Conservation (phyloP, 768 basidiomycete species). For the Cystobasidium tubakii region DNA sequence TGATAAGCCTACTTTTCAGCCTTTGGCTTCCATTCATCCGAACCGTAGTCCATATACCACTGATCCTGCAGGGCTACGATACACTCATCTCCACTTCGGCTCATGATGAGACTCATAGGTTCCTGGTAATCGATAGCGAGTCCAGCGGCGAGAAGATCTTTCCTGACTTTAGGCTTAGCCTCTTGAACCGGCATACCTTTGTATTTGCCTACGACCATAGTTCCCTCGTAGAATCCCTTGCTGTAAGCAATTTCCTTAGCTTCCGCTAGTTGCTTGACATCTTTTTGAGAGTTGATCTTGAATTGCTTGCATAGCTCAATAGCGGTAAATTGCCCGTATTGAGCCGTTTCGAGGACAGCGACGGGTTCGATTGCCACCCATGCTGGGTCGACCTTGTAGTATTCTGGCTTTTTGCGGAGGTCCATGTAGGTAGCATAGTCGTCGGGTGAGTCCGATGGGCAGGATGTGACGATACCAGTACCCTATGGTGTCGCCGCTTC, state of each 20-base stretch:
- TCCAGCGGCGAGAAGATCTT: constrained; percentile 68
- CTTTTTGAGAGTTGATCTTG: constrained; percentile 93
- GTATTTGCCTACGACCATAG: constrained; percentile 84
- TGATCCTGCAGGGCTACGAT: constrained; percentile 97
- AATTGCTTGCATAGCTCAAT: constrained; percentile 73
- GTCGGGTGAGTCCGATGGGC: constrained; percentile 96
- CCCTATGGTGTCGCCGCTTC: constrained; percentile 55
- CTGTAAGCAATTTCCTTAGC: constrained; percentile 98
- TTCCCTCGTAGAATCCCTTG: constrained; percentile 93
- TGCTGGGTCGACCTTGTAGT: constrained; percentile 83
- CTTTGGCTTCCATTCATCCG: constrained; percentile 75
- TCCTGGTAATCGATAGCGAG: constrained; percentile 88
- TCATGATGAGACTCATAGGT: constrained; percentile 83
- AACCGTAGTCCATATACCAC: constrained; percentile 98
- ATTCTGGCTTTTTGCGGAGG: constrained; percentile 89
- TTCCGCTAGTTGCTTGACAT: constrained; percentile 83
- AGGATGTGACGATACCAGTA: constrained; percentile 95
- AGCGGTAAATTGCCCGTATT: constrained; percentile 89
- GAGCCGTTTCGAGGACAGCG: constrained; percentile 77
- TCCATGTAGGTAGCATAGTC: constrained; percentile 86
- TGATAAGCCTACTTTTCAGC: constrained; percentile 64
- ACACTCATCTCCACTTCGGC: constrained; percentile 90
- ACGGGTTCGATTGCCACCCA: constrained; percentile 82
- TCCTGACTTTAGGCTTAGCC: constrained; percentile 81
- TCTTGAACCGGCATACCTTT: constrained; percentile 82